Percentiles rank a stretch among this genome's conserved stretches.
Evolutionary conservation across 2,329 filamentous ascomycete genomes (phyloP).

Genomic region (Paecilomyces sp.): DNA sequence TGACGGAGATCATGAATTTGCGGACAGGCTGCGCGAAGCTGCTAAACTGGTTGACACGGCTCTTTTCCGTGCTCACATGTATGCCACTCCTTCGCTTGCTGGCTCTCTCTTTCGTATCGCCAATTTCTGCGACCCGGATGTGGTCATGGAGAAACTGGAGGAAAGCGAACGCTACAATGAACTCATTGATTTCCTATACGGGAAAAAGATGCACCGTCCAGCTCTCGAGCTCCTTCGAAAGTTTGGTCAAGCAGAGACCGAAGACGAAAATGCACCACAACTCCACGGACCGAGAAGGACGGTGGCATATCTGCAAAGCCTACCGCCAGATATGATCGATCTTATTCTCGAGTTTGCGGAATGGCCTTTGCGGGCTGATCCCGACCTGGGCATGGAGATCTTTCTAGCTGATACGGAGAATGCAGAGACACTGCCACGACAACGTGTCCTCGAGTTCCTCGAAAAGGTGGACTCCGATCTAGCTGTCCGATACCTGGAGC

Average conservation of each 20-base stretch:
- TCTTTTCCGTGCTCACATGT: constrained; percentile 92
- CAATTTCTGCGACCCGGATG: constrained; percentile 94
- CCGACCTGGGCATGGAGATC: constrained; percentile 78
- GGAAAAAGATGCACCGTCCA: constrained; percentile 85
- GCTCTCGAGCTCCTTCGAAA: constrained; percentile 74
- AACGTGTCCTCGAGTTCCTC: constrained; percentile 68
- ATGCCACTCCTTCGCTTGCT: constrained; percentile 74
- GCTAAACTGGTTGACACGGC: constrained; percentile 89
- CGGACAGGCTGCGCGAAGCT: constrained; percentile 64
- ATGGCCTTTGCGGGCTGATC: constrained; percentile 72
- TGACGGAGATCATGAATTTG: constrained; percentile 51
- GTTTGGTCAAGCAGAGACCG: constrained; percentile 59
- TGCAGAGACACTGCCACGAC: constrained; percentile 77
- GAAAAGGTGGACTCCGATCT: constrained; percentile 61
- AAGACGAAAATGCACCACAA: constrained; percentile 35
- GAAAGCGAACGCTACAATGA: constrained; percentile 86
- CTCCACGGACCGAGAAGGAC: constrained; percentile 79
- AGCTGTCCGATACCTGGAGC: constrained; percentile 78
- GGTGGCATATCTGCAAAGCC: constrained; percentile 79
- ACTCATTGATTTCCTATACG: constrained; percentile 94
- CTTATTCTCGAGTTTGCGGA: constrained; percentile 84
- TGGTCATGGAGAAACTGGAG: constrained; percentile 87
- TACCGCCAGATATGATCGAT: constrained; percentile 81
- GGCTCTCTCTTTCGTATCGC: constrained; percentile 88
- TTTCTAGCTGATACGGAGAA: constrained; percentile 93